Base-by-base conservation (phyloP, 805 yeast species). In the Zygoascus tannicola region DNA sequence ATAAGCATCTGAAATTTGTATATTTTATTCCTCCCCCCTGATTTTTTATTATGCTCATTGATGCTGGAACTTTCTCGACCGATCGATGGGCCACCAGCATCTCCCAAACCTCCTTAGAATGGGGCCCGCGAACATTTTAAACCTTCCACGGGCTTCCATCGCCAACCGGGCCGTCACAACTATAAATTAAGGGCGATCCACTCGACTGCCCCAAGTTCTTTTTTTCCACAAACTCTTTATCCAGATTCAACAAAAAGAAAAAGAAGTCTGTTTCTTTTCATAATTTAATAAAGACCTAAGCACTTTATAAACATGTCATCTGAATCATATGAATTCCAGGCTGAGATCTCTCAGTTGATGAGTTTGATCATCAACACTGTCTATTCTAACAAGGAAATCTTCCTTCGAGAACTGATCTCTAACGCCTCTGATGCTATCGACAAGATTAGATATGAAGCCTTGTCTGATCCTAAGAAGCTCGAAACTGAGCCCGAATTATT, bases 301-400 rank as follows among this genome's bases (percentile, higher is more conserved):
- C n/a, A n/a, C n/a, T n/a, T n/a, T n/a, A 28, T 28, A 28, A n/a
- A n/a, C n/a, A 39, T 39, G 42, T 44, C 90, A 38, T 55, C 63
- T 41, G 66, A 63, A 50, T 60, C 65, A 38, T 63, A 56, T 53
- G 97, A 90, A 76, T 92, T 92, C 73, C 96, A 94, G 72, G 99
- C 99, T 79, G 99, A 92, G 87, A 92, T 92, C 72, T 86, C 97
- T 82, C 98, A 92, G 94, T 78, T 92, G 80, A 83, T 92, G 97
- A 86, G 97, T 70, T 81, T 92, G 78, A 86, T 92, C 87, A 92
- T 92, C 75, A 92, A 92, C 86, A 92, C 99, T 46, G 99, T 92
- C 62, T 92, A 92, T 74, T 92, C 98, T 44, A 92, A 92, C 82
- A 92, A 92, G 76, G 99, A 92, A 71, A 92, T 92, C 61, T 92